Evolutionary conservation across 2,329 filamentous ascomycete genomes (phyloP), one percentile per base, ranked within the genome.

Genomic region (Fusarium dimerum): DNA sequence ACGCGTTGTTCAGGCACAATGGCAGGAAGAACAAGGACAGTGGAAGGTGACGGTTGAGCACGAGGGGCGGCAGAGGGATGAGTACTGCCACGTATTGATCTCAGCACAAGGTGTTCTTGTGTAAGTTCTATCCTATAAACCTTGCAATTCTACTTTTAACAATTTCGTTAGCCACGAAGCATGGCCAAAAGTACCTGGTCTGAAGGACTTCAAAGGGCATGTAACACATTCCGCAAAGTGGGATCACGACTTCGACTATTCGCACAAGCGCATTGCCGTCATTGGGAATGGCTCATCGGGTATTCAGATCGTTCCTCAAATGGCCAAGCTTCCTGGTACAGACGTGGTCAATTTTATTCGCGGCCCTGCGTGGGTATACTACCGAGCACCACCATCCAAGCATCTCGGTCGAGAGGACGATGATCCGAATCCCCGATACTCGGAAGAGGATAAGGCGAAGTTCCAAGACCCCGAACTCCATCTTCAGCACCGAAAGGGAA

Each of bases 391-490:
- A 15, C 72, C 68, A 1, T 68, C 63, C 5, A 67, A 66, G 50
- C 65, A 67, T 30, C 55, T 66, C 2, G 64, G 63, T 4, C 41
- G 61, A 30, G 68, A 69, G 1, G 60, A 62, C 18, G 59, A 66
- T 3, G 67, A 68, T 6, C 63, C 66, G 38, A 73, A 54, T 10
- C 63, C 66, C 1, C 32, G 52, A 7, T 68, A 68, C 39, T 54
- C 62, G 1, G 64, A 69, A 1, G 54, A 74, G 26, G 77, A 83
- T 17, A 73, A 80, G 47, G 68, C 75, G 1, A 73, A 78, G 12
- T 76, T 76, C 0, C 83, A 79, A 26, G 56, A 85, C 52, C 80
- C 82, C 0, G 71, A 77, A 11, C 73, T 67, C 13, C 85, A 85
- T 59, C 65, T 82, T 1, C 59, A 71, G 9, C 80, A 79, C 51